phyloP scores from a whole-genome alignment of 1,139 yeast genomes.

The Taphrina betulina region DNA sequence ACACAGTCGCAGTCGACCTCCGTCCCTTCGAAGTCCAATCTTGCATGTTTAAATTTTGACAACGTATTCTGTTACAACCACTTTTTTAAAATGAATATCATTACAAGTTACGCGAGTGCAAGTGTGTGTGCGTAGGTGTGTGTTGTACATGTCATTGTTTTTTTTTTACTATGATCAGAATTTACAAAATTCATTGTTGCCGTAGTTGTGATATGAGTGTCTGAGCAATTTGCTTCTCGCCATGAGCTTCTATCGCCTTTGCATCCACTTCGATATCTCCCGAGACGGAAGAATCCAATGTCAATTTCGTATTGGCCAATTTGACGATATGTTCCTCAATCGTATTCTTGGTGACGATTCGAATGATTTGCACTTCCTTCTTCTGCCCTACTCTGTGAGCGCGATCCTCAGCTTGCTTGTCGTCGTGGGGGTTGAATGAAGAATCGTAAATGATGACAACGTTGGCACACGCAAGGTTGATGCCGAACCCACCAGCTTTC shows the following conservation, averaged over 20 bases:
- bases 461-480: constrained; percentile 92
- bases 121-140: too few relatives aligned
- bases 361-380: constrained; percentile 75
- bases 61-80: too few relatives aligned
- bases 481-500: constrained; percentile 98
- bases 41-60: neutral
- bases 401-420: constrained; percentile 96
- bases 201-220: constrained; percentile 7
- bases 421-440: constrained; percentile 97
- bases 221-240: constrained; percentile 19
- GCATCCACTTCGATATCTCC: constrained; percentile 51
- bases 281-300: constrained; percentile 69
- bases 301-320: constrained; percentile 85
- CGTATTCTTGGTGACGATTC: constrained; percentile 70
- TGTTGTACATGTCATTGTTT: too few relatives aligned
- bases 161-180: too few relatives aligned
- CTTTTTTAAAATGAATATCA: too few relatives aligned
- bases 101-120: too few relatives aligned
- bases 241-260: constrained; percentile 51
- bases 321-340: constrained; percentile 86
- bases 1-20: neutral
- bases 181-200: too few relatives aligned
- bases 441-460: constrained; percentile 88
- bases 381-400: constrained; percentile 98
- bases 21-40: neutral